These are phyloP conservation scores for Capronia epimyces DNA, from an alignment of 2,329 filamentous ascomycete genomes.

Conservation along the genomic window DNA sequence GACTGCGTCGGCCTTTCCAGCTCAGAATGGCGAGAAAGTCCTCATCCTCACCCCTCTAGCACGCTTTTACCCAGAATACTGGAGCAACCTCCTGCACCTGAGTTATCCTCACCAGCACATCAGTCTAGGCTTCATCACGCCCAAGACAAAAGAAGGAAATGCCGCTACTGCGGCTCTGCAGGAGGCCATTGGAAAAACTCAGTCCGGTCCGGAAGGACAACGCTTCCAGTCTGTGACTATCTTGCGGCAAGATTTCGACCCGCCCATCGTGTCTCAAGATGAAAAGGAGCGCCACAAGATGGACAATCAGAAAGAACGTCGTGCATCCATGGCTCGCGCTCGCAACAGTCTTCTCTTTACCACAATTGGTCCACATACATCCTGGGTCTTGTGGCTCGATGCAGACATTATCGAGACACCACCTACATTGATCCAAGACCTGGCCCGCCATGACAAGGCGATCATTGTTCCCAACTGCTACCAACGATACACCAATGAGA, in stretches of 20 bases:
- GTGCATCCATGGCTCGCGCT: slow-evolving; percentile 86
- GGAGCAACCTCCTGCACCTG: slow-evolving; percentile 82
- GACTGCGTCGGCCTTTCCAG: slow-evolving; percentile 70
- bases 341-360: slow-evolving; percentile 94
- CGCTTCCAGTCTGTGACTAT: slow-evolving; percentile 93
- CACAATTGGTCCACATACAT: slow-evolving; percentile 80
- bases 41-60: slow-evolving; percentile 90
- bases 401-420: slow-evolving; percentile 88
- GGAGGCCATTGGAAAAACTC: slow-evolving; percentile 76
- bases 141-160: slow-evolving; percentile 89
- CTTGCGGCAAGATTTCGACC: slow-evolving; percentile 88
- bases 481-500: slow-evolving; percentile 74
- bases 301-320: slow-evolving; percentile 76
- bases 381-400: slow-evolving; percentile 97
- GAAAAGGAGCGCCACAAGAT: slow-evolving; percentile 90
- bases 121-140: slow-evolving; percentile 90
- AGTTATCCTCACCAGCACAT: slow-evolving; percentile 91
- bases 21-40: slow-evolving; percentile 75
- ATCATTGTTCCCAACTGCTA: slow-evolving; percentile 94
- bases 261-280: slow-evolving; percentile 70
- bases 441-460: slow-evolving; percentile 80
- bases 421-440: slow-evolving; percentile 77
- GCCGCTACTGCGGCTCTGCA: slow-evolving; percentile 76
- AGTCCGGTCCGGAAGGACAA: slow-evolving; percentile 71
- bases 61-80: slow-evolving; percentile 89